Conservation (phyloP, 176 grass and related monocot genomes). For the Alloteropsis semialata region DNA sequence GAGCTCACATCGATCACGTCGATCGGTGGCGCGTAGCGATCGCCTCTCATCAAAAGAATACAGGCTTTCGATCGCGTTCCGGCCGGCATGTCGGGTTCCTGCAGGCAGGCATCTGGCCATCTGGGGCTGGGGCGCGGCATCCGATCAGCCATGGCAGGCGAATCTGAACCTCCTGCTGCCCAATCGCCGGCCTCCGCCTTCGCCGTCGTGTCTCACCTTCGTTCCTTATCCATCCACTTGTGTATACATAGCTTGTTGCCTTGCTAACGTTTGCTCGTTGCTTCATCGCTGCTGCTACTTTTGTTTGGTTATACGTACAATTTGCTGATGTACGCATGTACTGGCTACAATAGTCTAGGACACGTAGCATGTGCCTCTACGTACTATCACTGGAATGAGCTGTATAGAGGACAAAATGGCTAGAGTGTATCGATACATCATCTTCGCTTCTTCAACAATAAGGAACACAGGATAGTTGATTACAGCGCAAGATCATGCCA, state of each 20-base stretch:
- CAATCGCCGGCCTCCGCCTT: conserved; percentile 12
- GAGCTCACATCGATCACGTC: neutral
- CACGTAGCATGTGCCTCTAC: too few relatives aligned
- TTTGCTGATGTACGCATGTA: neutral
- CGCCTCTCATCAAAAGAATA: neutral
- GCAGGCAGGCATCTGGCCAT: conserved; percentile 6
- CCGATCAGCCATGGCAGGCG: neutral
- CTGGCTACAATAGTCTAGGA: neutral
- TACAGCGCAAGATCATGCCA: too few relatives aligned
- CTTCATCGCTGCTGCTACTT: neutral
- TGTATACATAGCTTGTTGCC: too few relatives aligned
- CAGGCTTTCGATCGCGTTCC: neutral
- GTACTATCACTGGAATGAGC: neutral
- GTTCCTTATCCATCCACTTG: neutral
- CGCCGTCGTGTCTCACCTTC: conserved; percentile 22
- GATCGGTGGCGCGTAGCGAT: neutral
- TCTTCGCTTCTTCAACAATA: too few relatives aligned
- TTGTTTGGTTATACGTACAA: neutral
- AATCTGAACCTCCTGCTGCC: conserved; percentile 19
- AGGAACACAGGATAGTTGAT: too few relatives aligned
- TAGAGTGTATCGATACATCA: too few relatives aligned
- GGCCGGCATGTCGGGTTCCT: neutral
- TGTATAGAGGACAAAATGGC: neutral
- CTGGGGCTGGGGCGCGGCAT: neutral
- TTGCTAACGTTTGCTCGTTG: too few relatives aligned